Evolutionary conservation across 2,329 filamentous ascomycete species (phyloP).

Genomic region (Alternaria angustiovoidea): DNA sequence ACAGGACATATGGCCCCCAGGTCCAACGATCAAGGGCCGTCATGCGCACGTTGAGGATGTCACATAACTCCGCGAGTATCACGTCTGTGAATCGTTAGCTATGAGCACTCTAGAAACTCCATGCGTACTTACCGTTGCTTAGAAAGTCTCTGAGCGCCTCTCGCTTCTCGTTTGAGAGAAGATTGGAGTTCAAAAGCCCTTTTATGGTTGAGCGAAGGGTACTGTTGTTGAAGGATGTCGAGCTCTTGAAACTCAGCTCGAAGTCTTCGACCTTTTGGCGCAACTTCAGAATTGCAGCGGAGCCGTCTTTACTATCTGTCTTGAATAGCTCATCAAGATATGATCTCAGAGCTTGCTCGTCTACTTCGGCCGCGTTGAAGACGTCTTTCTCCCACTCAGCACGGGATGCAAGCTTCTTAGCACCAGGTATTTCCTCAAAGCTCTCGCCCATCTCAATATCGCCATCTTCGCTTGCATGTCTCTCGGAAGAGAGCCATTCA

Average conservation of each 20-base stretch:
- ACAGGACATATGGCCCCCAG: conserved; percentile 39
- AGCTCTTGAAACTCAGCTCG: conserved; percentile 26
- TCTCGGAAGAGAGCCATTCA: conserved; percentile 47
- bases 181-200: conserved; percentile 55
- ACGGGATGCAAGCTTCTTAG: conserved; percentile 41
- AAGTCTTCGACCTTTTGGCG: conserved; percentile 31
- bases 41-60: conserved; percentile 46
- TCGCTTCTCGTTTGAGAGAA: conserved; percentile 54
- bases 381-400: conserved; percentile 43
- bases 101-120: background rate
- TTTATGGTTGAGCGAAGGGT: conserved; percentile 54
- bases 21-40: conserved; percentile 37
- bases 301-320: conserved; percentile 25
- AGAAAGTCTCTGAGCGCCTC: conserved; percentile 45
- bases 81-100: conserved; percentile 19
- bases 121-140: conserved; percentile 23
- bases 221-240: conserved; percentile 42
- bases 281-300: conserved; percentile 27
- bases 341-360: conserved; percentile 27
- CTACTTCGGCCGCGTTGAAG: conserved; percentile 38
- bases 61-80: conserved; percentile 41
- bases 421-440: conserved; percentile 43
- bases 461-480: conserved; percentile 22
- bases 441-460: conserved; percentile 38
- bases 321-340: conserved; percentile 39